Conservation (phyloP, 805 yeast genomes). For the Metahyphopichia silvanorum region DNA sequence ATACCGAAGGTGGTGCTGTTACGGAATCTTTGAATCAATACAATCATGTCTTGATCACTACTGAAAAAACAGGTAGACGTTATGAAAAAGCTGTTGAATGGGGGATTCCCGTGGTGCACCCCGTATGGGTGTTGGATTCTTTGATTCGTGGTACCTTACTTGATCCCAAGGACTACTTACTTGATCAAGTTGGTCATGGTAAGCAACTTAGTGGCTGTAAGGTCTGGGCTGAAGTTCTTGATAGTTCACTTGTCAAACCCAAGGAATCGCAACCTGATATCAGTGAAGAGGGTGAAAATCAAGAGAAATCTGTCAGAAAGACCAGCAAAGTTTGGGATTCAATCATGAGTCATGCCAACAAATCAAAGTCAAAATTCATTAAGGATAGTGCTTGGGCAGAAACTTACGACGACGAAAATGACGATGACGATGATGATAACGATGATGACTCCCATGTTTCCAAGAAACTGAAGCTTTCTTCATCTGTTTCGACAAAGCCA, state of each 20-base stretch:
- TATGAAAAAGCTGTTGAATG: constrained; percentile 51
- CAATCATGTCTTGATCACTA: constrained; percentile 46
- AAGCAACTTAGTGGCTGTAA: constrained; percentile 24
- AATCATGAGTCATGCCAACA: constrained; percentile 31
- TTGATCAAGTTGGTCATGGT: constrained; percentile 13
- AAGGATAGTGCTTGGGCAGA: constrained; percentile 25
- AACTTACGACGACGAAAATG: constrained; percentile 5
- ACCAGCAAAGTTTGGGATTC: constrained; percentile 40
- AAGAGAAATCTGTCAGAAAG: not conserved
- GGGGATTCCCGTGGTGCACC: constrained; percentile 51
- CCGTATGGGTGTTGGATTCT: constrained; percentile 48
- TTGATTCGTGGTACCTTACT: constrained; percentile 42
- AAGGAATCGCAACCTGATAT: constrained; percentile 5
- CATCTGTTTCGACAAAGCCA: constrained; percentile 6
- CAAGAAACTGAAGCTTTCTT: constrained; percentile 7
- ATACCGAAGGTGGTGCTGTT: constrained; percentile 47
- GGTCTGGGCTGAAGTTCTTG: constrained; percentile 37
- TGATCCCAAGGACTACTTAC: constrained; percentile 37
- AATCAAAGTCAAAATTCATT: constrained; percentile 8
- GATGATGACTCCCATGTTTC: constrained; percentile 8
- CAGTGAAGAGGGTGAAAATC: constrained; percentile 2
- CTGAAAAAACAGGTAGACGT: constrained; percentile 49
- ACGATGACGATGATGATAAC: constrained; percentile 8
- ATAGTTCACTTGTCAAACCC: no score
- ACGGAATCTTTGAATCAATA: constrained; percentile 48